Evolutionary conservation across 2,329 filamentous ascomycete genomes (phyloP).

Genomic region (Triangularia verruculosa): DNA sequence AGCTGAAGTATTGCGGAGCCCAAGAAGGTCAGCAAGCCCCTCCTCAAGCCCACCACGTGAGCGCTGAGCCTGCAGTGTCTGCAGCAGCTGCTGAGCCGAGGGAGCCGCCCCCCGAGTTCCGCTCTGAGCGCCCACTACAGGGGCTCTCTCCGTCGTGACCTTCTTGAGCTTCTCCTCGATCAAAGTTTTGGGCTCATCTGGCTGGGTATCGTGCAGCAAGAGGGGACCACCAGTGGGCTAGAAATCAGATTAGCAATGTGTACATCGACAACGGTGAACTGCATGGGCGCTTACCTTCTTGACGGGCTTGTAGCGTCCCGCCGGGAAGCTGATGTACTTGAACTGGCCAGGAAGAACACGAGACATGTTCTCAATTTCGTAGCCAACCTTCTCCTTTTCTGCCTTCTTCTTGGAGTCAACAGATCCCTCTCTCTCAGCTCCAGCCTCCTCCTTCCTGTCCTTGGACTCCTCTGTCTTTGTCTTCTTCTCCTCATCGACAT

Average conservation of each 20-base stretch:
- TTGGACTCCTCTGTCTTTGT: slow-evolving; percentile 39
- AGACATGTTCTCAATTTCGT: slow-evolving; percentile 95
- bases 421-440: slow-evolving; percentile 56
- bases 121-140: slow-evolving; percentile 41
- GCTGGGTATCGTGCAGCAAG: slow-evolving; percentile 80
- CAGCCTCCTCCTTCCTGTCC: slow-evolving; percentile 52
- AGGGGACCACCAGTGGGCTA: slow-evolving; percentile 92
- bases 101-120: slow-evolving; percentile 24
- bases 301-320: slow-evolving; percentile 88
- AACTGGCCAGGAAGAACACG: slow-evolving; percentile 88
- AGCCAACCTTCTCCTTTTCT: slow-evolving; percentile 95
- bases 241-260: slow-evolving; percentile 38
- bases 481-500: slow-evolving; percentile 66
- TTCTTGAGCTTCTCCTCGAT: slow-evolving; percentile 95
- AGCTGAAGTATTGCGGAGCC: slow-evolving; percentile 30
- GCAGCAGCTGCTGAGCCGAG: slow-evolving; percentile 30
- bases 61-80: slow-evolving; percentile 20
- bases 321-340: slow-evolving; percentile 91
- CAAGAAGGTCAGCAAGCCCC: neutral
- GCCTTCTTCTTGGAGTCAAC: slow-evolving; percentile 76
- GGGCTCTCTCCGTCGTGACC: slow-evolving; percentile 59
- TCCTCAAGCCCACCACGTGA: neutral
- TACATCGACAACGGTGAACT: slow-evolving; percentile 4
- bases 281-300: slow-evolving; percentile 62
- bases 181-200: slow-evolving; percentile 72